phyloP scores from a whole-genome alignment of 805 yeast species.

The Cyberlindnera euphorbiae region DNA sequence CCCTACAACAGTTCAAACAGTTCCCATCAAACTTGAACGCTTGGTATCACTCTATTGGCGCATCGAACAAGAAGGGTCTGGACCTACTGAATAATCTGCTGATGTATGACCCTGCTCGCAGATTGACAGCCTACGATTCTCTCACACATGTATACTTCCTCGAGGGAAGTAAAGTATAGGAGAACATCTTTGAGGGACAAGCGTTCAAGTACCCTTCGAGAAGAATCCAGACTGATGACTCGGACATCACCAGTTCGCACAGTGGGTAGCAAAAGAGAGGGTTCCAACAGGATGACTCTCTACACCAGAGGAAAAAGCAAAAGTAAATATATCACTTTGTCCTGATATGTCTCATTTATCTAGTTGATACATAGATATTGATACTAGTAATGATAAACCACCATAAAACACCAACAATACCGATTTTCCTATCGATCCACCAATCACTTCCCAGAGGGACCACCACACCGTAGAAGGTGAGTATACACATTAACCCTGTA shows the following conservation, averaged over 20 bases:
- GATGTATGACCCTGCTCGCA: constrained; percentile 75
- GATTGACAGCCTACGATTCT: constrained; percentile 77
- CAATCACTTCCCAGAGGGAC: constrained; percentile 22
- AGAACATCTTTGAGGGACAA: constrained; percentile 77
- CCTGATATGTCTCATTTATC: not conserved
- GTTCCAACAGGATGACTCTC: constrained; percentile 15
- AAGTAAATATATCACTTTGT: constrained; percentile 8
- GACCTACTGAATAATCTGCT: constrained; percentile 59
- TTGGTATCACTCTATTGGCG: constrained; percentile 87
- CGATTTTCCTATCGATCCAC: constrained; percentile 23
- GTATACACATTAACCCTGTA: constrained; percentile 18
- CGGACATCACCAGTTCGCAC: constrained; percentile 51
- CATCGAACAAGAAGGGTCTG: constrained; percentile 62
- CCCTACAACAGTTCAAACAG: constrained; percentile 52
- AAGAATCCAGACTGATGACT: constrained; percentile 82
- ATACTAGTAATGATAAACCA: constrained; percentile 25
- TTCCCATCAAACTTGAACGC: constrained; percentile 65
- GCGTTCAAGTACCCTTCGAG: constrained; percentile 76
- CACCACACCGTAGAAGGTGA: constrained; percentile 19
- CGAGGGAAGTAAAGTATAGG: constrained; percentile 61
- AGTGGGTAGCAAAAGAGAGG: constrained; percentile 28
- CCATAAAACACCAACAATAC: constrained; percentile 21
- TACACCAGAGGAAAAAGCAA: constrained; percentile 24
- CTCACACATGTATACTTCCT: constrained; percentile 74
- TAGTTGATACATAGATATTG: constrained; percentile 21